A percentile compares a stretch with the other conserved stretches of the same genome.
phyloP scores from a whole-genome alignment of 805 yeast species.

The Blastobotrys robertii region DNA sequence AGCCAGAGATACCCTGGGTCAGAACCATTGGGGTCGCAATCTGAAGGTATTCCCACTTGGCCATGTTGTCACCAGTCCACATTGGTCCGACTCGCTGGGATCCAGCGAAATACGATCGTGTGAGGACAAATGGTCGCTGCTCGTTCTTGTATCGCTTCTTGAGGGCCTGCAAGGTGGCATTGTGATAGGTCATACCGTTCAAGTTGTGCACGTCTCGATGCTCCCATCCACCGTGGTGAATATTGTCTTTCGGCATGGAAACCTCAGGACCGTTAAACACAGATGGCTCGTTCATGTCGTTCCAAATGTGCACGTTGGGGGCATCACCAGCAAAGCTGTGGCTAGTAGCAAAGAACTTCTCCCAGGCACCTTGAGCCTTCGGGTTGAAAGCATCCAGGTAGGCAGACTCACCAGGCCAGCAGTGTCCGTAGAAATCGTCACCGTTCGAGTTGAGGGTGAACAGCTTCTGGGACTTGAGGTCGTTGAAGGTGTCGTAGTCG shows the following conservation, averaged over 20 bases:
- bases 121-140: conserved; percentile 74
- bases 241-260: conserved; percentile 67
- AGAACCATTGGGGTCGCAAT: conserved; percentile 81
- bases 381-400: conserved; percentile 87
- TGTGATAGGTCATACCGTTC: conserved; percentile 67
- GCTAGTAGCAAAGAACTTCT: conserved; percentile 27
- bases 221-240: conserved; percentile 77
- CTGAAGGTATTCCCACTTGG: conserved; percentile 80
- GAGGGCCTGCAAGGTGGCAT: conserved; percentile 61
- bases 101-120: conserved; percentile 83
- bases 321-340: conserved; percentile 35
- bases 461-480: conserved; percentile 32
- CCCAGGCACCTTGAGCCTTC: conserved; percentile 28
- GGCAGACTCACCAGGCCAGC: conserved; percentile 95
- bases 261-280: conserved; percentile 94
- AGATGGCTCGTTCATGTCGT: conserved; percentile 97
- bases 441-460: conserved; percentile 41
- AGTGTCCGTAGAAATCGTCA: conserved; percentile 62
- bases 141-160: conserved; percentile 35
- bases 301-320: conserved; percentile 78
- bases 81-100: conserved; percentile 85
- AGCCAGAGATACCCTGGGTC: conserved; percentile 70
- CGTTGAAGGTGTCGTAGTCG: conserved; percentile 55
- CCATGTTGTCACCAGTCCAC: conserved; percentile 98
- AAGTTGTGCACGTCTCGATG: conserved; percentile 87